A percentile compares a stretch with the other conserved stretches of the same genome.
Conservation (phyloP, 108 stramenopile genomes). For the Skeletonema potamos region DNA sequence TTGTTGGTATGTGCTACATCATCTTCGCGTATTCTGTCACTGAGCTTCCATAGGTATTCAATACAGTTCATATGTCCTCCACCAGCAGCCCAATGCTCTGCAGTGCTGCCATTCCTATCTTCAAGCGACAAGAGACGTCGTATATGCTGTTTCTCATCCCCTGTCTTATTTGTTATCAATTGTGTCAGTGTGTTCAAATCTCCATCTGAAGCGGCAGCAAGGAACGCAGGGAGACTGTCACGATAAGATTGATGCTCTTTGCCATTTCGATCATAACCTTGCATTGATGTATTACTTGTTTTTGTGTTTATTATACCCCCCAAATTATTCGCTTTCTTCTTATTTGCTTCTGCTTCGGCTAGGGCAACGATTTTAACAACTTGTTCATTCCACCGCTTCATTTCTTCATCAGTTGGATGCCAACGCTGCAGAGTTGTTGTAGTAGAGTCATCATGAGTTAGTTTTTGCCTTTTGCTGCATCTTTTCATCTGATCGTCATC, state of each 20-base stretch:
- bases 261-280: conserved; percentile 49
- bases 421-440: conserved; percentile 16
- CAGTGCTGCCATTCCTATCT: conserved; percentile 68
- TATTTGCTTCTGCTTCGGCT: conserved; percentile 48
- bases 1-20: neutral
- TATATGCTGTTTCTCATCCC: conserved; percentile 6
- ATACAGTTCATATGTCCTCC: conserved; percentile 68
- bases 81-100: conserved; percentile 81
- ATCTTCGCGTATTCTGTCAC: conserved; percentile 14
- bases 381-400: conserved; percentile 58
- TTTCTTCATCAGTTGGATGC: conserved; percentile 62
- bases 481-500: conserved; percentile 6
- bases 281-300: neutral
- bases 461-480: conserved; percentile 8
- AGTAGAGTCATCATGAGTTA: neutral
- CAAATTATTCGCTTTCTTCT: neutral
- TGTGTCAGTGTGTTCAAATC: conserved; percentile 31
- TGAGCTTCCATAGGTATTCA: conserved; percentile 52
- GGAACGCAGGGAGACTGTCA: conserved; percentile 68
- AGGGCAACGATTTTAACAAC: conserved; percentile 59
- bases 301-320: conserved; percentile 8
- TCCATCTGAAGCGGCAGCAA: conserved; percentile 74
- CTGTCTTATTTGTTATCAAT: conserved; percentile 12
- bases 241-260: conserved; percentile 53
- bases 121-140: conserved; percentile 33